Base-by-base conservation (phyloP, 1,284 basidiomycete genomes). In the Austroboletus olivaceoglutinosus region DNA sequence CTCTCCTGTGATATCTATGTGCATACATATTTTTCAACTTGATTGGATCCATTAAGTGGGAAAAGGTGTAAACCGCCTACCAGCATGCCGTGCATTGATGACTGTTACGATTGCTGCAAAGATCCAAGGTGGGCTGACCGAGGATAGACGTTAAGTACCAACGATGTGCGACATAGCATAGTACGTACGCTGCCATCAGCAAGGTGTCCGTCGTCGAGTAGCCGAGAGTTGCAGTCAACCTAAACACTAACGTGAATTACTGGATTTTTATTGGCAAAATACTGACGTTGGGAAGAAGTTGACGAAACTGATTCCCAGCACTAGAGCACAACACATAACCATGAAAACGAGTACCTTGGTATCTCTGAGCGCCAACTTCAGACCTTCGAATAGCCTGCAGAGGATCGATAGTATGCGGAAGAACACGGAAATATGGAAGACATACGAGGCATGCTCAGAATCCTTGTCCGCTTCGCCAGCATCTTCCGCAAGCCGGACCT, bases 271-370 rank as follows among this genome's bases (percentile, higher is more conserved):
- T 34, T 48, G 41, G 13, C 21, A n/a, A 21, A 40, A 27, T 9
- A 68, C 76, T 45, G 55, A 83, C 80, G 83, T 85, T 29, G 83
- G 83, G 71, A 87, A 89, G 72, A 85, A 89, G 58, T 82, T 80
- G 44, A 85, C 81, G 65, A 88, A 89, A 44, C 82, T 84, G 29
- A 86, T 70, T 1, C 86, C 85, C 10, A 89, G 61, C 11, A 82
- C 66, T 56, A 81, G 78, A 0, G 76, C 64, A 36, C 73, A 76
- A 5, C 69, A 70, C 75, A 83, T 79, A 11, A 86, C 38, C 31
- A 81, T 71, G 56, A 89, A 82, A 18, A 88, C 62, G 19, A 23
- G 10, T 12, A 50, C 40, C 27, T 29, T 42, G 23, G 18, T 8
- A 8, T 42, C 40, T 19, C 2, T 42, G n/a, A 86, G 55, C 0